Conservation (phyloP, 2,329 filamentous ascomycete species). For the Colletotrichum tropicicola region DNA sequence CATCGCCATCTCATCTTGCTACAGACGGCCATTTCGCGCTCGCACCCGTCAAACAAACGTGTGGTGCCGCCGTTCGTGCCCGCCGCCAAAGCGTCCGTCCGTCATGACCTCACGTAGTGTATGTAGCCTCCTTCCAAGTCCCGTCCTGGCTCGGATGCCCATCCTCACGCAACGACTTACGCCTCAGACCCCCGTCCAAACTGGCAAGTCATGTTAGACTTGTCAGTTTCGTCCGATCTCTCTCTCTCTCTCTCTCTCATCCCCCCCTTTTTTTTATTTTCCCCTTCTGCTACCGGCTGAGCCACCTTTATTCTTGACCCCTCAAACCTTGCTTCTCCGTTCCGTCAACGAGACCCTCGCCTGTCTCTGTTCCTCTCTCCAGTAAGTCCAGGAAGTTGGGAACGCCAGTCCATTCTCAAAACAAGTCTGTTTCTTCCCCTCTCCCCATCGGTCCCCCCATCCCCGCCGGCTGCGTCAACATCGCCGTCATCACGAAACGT, state of each 20-base stretch:
- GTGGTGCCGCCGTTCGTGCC: background rate
- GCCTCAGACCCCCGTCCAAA: conserved; percentile 16
- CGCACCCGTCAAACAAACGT: background rate
- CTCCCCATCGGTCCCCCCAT: too few relatives aligned
- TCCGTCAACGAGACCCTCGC: background rate
- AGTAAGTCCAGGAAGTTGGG: too few relatives aligned
- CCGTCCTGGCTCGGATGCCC: background rate
- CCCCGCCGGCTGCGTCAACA: background rate
- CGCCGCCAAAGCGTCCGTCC: background rate
- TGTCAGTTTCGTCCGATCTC: conserved; percentile 30
- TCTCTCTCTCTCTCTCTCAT: too few relatives aligned
- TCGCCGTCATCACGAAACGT: background rate
- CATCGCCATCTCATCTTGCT: background rate
- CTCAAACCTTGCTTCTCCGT: conserved; percentile 13
- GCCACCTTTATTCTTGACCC: background rate
- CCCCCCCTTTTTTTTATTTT: background rate
- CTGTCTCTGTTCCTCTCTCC: too few relatives aligned
- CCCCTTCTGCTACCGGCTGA: background rate
- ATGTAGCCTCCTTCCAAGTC: background rate
- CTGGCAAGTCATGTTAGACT: background rate
- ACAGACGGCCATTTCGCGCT: background rate
- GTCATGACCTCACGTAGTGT: too few relatives aligned
- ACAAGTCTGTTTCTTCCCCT: conserved; percentile 7
- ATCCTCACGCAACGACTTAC: background rate
- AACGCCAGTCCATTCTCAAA: background rate